A percentile compares a stretch with the other conserved stretches of the same genome.
Evolutionary conservation across 345 rosid genomes (phyloP).

Genomic region (Adansonia digitata): DNA sequence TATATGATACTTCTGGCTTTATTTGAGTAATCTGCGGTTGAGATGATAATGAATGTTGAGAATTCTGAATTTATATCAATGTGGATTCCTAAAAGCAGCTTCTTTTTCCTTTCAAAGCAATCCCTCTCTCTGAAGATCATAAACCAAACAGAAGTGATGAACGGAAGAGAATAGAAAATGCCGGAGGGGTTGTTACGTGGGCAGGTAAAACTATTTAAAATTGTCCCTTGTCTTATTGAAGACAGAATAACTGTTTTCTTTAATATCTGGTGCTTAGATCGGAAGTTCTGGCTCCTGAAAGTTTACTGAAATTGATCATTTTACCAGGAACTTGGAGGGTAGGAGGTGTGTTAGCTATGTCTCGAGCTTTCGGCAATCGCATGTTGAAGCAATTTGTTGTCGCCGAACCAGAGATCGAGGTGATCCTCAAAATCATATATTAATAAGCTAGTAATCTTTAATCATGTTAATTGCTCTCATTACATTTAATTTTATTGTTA

Average conservation of each 20-base stretch:
- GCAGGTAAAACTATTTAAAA: conserved; percentile 51
- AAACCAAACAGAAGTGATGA: conserved; percentile 95
- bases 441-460: not conserved
- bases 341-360: conserved; percentile 96
- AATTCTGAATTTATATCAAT: not conserved
- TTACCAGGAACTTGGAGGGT: conserved; percentile 83
- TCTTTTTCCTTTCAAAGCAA: conserved; percentile 44
- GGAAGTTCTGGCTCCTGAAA: not conserved
- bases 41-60: not conserved
- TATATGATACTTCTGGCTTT: not conserved
- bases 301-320: conserved; percentile 5
- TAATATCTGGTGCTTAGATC: not conserved
- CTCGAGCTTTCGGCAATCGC: conserved; percentile 94
- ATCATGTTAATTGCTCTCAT: not conserved
- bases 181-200: conserved; percentile 94
- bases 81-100: conserved; percentile 7
- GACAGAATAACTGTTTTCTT: not conserved
- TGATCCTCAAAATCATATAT: conserved; percentile 22
- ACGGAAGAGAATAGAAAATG: conserved; percentile 87
- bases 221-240: not conserved
- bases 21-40: not conserved
- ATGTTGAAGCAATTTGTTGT: conserved; percentile 94
- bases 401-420: conserved; percentile 98
- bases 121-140: conserved; percentile 94
- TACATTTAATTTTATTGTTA: not conserved